A percentile compares a stretch with the other conserved stretches of the same genome.
Evolutionary conservation across 345 rosid species (phyloP).

Genomic region (Lepidium sativum): DNA sequence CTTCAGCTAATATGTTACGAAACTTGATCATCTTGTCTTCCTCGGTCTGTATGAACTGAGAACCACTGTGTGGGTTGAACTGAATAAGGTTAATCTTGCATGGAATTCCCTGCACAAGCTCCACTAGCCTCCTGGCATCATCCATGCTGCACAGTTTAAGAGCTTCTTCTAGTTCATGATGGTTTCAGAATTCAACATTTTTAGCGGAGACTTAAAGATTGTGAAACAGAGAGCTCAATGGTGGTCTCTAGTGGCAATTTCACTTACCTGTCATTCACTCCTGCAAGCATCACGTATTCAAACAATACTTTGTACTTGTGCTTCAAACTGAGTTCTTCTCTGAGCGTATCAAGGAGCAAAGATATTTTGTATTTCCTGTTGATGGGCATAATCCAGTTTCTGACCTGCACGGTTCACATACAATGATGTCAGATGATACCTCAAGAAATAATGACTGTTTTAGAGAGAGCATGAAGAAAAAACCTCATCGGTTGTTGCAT

Average conservation of each 20-base stretch:
- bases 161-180: not conserved
- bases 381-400: conserved; percentile 96
- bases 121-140: conserved; percentile 78
- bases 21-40: conserved; percentile 73
- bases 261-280: conserved; percentile 77
- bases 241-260: not conserved
- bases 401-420: conserved; percentile 42
- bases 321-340: conserved; percentile 55
- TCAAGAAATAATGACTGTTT: not conserved
- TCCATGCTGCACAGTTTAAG: conserved; percentile 48
- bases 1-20: conserved; percentile 62
- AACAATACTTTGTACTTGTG: conserved; percentile 74
- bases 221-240: not conserved
- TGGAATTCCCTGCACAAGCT: conserved; percentile 81
- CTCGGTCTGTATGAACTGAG: conserved; percentile 65
- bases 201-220: not conserved
- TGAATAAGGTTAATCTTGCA: conserved; percentile 94
- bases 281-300: conserved; percentile 90
- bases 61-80: conserved; percentile 78
- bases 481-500: conserved; percentile 96
- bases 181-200: not conserved
- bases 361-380: conserved; percentile 66
- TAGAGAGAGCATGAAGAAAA: not conserved
- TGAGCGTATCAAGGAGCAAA: conserved; percentile 75
- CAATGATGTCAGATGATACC: not conserved